Evolutionary conservation across 345 rosid species (phyloP).

Genomic region (Ceriops tagal): DNA sequence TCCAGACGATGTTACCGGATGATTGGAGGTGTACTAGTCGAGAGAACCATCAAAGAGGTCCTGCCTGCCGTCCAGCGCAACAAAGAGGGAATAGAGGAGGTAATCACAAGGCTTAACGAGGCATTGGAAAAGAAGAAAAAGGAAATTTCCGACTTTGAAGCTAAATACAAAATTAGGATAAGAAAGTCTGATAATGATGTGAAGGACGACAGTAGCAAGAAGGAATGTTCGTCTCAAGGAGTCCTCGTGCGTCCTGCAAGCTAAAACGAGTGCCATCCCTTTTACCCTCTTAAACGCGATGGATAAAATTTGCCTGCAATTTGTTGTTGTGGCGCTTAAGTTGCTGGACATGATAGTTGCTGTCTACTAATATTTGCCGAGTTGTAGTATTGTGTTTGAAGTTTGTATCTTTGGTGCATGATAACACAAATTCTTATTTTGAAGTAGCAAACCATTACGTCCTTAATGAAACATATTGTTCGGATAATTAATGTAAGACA

Average conservation of each 20-base stretch:
- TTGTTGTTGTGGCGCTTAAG: neutral
- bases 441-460: too few species aligned
- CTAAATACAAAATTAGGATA: conserved; percentile 82
- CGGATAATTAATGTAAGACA: too few species aligned
- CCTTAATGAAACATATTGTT: too few species aligned
- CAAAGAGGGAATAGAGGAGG: conserved; percentile 92
- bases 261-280: conserved; percentile 33
- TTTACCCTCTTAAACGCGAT: neutral
- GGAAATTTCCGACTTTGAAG: conserved; percentile 72
- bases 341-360: neutral
- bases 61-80: conserved; percentile 93
- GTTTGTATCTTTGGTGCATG: too few species aligned
- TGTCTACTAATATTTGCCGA: neutral
- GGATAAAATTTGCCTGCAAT: neutral
- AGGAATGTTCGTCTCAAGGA: conserved; percentile 92
- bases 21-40: conserved; percentile 94
- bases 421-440: too few species aligned
- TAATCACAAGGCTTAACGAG: conserved; percentile 72
- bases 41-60: conserved; percentile 88
- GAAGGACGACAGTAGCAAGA: conserved; percentile 46
- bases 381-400: conserved; percentile 6
- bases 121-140: conserved; percentile 80
- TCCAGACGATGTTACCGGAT: conserved; percentile 79
- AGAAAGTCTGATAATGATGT: conserved; percentile 49
- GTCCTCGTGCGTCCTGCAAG: conserved; percentile 92